Conservation (phyloP, 345 rosid genomes). For the Theobroma cacao region DNA sequence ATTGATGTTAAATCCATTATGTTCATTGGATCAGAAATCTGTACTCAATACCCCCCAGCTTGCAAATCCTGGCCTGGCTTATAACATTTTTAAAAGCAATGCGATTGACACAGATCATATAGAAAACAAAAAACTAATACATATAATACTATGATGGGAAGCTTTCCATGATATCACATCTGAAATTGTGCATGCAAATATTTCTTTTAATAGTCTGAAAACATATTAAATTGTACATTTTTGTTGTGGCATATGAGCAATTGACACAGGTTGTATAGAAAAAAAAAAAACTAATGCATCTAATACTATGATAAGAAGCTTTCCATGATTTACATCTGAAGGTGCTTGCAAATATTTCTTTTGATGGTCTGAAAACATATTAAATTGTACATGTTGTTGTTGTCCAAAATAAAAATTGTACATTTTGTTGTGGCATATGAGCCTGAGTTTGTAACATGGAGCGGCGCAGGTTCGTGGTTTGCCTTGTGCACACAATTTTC, state of each 20-base stretch:
- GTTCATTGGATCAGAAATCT: background rate
- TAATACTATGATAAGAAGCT: too few species aligned
- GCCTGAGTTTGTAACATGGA: conserved; percentile 16
- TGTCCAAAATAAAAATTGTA: too few species aligned
- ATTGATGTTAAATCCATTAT: background rate
- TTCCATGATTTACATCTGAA: background rate
- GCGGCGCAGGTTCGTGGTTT: conserved; percentile 88
- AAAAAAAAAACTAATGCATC: too few species aligned
- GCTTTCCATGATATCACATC: background rate
- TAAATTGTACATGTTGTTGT: background rate
- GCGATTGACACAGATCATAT: background rate
- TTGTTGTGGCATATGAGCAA: too few species aligned
- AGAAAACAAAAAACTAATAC: background rate
- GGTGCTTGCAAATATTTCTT: background rate
- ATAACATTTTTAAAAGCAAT: background rate
- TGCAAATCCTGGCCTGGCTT: background rate
- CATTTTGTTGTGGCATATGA: background rate
- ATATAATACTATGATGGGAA: background rate
- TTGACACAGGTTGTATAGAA: too few species aligned
- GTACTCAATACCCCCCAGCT: background rate
- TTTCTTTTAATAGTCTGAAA: background rate
- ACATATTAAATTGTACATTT: background rate
- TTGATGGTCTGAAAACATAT: background rate
- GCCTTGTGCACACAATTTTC: conserved; percentile 99
- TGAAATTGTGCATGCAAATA: background rate